Percentiles rank a stretch among this genome's conserved stretches.
phyloP scores from a whole-genome alignment of 495 filamentous ascomycete genomes.

The Cryomyces minteri region DNA sequence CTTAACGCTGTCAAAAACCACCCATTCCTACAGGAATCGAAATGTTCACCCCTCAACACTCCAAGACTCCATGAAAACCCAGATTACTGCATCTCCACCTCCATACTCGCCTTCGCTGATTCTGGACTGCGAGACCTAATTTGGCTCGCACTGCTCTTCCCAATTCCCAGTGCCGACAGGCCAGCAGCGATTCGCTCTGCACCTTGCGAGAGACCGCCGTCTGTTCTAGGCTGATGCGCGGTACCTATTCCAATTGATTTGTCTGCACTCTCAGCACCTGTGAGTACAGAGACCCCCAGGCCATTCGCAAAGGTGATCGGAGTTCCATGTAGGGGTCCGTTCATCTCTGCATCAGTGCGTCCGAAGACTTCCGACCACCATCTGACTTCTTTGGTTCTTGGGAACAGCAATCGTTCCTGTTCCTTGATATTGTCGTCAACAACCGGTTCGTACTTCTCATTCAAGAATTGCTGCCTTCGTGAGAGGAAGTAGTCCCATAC shows the following conservation, averaged over 20 bases:
- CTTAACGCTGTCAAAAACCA: no score
- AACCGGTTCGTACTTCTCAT: slow-evolving; percentile 54
- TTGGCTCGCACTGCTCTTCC: neutral
- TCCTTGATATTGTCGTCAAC: slow-evolving; percentile 63
- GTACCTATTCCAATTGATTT: slow-evolving; percentile 3
- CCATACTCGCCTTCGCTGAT: neutral
- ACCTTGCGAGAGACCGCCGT: neutral
- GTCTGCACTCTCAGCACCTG: slow-evolving; percentile 6
- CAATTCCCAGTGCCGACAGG: neutral
- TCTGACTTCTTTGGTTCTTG: slow-evolving; percentile 42
- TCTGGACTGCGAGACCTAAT: neutral
- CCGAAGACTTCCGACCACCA: slow-evolving; percentile 93
- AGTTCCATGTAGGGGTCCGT: slow-evolving; percentile 28
- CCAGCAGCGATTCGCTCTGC: neutral
- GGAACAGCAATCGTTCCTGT: slow-evolving; percentile 71
- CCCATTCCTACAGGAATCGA: no score
- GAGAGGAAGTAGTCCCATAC: slow-evolving; percentile 94
- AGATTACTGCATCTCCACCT: slow-evolving; percentile 1
- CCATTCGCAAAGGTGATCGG: neutral
- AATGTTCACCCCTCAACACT: no score
- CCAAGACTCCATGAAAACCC: no score
- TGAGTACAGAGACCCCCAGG: slow-evolving; percentile 2
- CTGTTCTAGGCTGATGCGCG: neutral
- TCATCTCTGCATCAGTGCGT: slow-evolving; percentile 82
- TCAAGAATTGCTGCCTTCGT: slow-evolving; percentile 59